Conservation (phyloP, 805 yeast species). For the Ogataea corticis region DNA sequence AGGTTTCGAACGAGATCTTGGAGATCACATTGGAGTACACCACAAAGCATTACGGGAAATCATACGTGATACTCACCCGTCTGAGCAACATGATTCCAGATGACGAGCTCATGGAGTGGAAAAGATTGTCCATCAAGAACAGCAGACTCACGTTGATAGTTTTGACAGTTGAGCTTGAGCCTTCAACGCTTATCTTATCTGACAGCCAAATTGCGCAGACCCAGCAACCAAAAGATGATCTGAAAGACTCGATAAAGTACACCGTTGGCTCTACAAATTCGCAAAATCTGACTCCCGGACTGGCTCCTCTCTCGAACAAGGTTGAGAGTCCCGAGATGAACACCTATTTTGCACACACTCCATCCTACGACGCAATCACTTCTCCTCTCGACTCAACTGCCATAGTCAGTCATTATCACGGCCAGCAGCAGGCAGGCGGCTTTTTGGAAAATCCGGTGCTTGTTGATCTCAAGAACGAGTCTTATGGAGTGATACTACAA, state of each 20-base stretch:
- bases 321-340: conserved; percentile 32
- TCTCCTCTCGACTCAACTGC: conserved; percentile 28
- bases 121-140: conserved; percentile 60
- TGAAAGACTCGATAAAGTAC: conserved; percentile 24
- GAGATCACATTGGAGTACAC: conserved; percentile 50
- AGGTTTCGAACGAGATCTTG: conserved; percentile 69
- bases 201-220: conserved; percentile 18
- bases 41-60: conserved; percentile 48
- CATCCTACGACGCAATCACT: conserved; percentile 28
- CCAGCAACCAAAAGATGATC: conserved; percentile 16
- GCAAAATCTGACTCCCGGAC: conserved; percentile 22
- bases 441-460: conserved; percentile 29
- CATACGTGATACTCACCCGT: conserved; percentile 66
- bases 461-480: conserved; percentile 50
- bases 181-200: conserved; percentile 44
- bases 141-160: conserved; percentile 64
- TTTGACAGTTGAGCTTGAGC: conserved; percentile 60
- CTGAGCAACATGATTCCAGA: conserved; percentile 75
- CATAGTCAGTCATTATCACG: conserved; percentile 1
- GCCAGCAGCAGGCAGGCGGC: conserved; percentile 1
- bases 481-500: conserved; percentile 59
- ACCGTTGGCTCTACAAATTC: conserved; percentile 32
- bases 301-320: conserved; percentile 10
- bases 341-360: conserved; percentile 23
- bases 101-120: conserved; percentile 80